Percentiles rank a stretch among this genome's conserved stretches.
Evolutionary conservation across 140 eudicot species (phyloP).

Genomic region (Ambrosia hybrid): DNA sequence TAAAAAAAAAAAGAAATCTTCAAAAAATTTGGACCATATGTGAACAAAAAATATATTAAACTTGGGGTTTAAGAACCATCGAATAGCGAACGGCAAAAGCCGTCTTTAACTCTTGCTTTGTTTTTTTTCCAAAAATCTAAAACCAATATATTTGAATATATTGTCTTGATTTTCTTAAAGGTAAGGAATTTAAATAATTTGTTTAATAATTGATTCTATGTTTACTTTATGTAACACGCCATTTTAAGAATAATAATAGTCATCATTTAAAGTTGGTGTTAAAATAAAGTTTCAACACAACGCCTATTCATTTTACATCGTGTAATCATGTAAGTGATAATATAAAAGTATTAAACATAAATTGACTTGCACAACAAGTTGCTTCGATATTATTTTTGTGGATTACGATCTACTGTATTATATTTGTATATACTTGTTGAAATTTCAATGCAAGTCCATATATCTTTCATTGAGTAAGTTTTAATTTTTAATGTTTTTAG

Average conservation of each 20-base stretch:
- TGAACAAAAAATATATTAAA: constrained; percentile 1
- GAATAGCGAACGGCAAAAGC: constrained; percentile 4
- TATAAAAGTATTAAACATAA: neutral
- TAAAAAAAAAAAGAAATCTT: neutral
- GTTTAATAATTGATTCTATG: neutral
- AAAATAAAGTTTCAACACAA: no score
- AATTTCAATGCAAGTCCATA: no score
- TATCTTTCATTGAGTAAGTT: no score
- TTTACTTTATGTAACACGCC: neutral
- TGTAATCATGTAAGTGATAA: neutral
- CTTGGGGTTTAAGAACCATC: neutral
- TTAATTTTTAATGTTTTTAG: no score
- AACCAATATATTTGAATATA: neutral
- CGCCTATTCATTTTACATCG: no score
- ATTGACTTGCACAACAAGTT: neutral
- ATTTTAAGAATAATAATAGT: no score
- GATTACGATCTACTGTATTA: no score
- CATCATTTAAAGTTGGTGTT: no score
- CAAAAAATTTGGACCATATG: neutral
- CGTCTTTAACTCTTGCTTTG: constrained; percentile 22
- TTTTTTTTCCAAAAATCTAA: neutral
- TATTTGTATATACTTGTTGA: no score
- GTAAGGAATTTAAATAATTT: neutral
- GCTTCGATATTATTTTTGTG: neutral
- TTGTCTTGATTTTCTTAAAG: neutral